Percentiles rank a stretch among this genome's conserved stretches.
Conservation (phyloP, 176 grass and related monocot species). For the Oropetium thomaeum region DNA sequence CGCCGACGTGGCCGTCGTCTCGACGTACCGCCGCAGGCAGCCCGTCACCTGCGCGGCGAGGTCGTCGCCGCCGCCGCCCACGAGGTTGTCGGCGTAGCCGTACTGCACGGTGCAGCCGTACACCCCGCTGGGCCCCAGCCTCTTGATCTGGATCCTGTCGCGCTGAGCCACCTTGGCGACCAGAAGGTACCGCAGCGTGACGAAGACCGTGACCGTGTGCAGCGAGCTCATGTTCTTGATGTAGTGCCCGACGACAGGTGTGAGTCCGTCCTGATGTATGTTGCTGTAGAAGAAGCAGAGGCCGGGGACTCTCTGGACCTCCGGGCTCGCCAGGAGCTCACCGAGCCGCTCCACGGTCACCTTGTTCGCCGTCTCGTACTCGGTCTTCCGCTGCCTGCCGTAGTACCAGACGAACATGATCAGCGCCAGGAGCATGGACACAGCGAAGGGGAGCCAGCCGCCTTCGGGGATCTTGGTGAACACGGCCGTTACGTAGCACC, state of each 20-base stretch:
- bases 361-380: slow-evolving; percentile 74
- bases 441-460: slow-evolving; percentile 75
- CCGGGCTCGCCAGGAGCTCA: slow-evolving; percentile 54
- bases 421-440: slow-evolving; percentile 61
- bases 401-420: slow-evolving; percentile 90
- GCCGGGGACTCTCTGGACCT: slow-evolving; percentile 62
- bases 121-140: slow-evolving; percentile 48
- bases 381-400: slow-evolving; percentile 62
- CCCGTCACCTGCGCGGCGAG: slow-evolving; percentile 47
- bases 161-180: slow-evolving; percentile 58
- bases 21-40: slow-evolving; percentile 28
- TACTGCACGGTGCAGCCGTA: slow-evolving; percentile 69
- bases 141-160: slow-evolving; percentile 56
- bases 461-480: slow-evolving; percentile 77
- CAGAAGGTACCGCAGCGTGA: slow-evolving; percentile 63
- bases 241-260: slow-evolving; percentile 65
- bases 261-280: slow-evolving; percentile 64
- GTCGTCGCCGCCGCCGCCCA: slow-evolving; percentile 32
- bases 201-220: slow-evolving; percentile 59
- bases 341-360: slow-evolving; percentile 53
- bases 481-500: slow-evolving; percentile 59
- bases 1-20: background rate
- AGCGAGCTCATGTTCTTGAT: slow-evolving; percentile 74
- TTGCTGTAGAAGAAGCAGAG: slow-evolving; percentile 93
- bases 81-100: slow-evolving; percentile 56